Evolutionary conservation across 306 rosid genomes (phyloP).

Genomic region (Cicer cuneatum): DNA sequence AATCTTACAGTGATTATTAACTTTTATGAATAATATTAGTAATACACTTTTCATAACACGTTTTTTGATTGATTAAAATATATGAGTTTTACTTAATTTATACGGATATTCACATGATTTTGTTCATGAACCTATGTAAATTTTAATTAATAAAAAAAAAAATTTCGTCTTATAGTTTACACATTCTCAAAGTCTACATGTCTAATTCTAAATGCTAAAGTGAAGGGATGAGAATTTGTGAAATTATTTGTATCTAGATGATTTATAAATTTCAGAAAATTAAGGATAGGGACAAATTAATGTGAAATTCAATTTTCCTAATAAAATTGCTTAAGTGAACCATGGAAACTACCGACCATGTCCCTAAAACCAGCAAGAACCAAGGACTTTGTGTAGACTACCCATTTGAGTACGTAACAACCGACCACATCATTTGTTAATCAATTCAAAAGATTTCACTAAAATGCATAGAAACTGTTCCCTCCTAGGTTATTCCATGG

Average conservation of each 20-base stretch:
- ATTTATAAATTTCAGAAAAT: slow-evolving; percentile 1
- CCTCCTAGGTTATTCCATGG: slow-evolving; percentile 44
- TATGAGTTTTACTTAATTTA: no score
- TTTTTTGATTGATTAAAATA: no score
- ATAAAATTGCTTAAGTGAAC: slow-evolving; percentile 26
- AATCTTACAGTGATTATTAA: no score
- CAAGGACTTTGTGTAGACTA: slow-evolving; percentile 42
- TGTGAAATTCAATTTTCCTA: not conserved
- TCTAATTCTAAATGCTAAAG: not conserved
- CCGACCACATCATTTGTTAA: slow-evolving; percentile 60
- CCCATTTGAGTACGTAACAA: slow-evolving; percentile 50
- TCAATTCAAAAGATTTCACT: slow-evolving; percentile 59
- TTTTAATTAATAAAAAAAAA: no score
- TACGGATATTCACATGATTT: no score
- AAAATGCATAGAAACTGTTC: slow-evolving; percentile 51
- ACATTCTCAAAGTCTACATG: not conserved
- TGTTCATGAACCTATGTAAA: no score
- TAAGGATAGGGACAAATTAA: slow-evolving; percentile 2
- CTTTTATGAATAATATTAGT: no score
- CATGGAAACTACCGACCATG: slow-evolving; percentile 62
- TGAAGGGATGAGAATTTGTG: not conserved
- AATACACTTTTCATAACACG: no score
- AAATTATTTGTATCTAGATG: not conserved
- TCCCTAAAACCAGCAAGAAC: slow-evolving; percentile 72
- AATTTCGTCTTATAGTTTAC: no score